These are phyloP conservation scores for Claviceps maximensis DNA, from an alignment of 2,329 filamentous ascomycete species.

Conservation along the genomic window DNA sequence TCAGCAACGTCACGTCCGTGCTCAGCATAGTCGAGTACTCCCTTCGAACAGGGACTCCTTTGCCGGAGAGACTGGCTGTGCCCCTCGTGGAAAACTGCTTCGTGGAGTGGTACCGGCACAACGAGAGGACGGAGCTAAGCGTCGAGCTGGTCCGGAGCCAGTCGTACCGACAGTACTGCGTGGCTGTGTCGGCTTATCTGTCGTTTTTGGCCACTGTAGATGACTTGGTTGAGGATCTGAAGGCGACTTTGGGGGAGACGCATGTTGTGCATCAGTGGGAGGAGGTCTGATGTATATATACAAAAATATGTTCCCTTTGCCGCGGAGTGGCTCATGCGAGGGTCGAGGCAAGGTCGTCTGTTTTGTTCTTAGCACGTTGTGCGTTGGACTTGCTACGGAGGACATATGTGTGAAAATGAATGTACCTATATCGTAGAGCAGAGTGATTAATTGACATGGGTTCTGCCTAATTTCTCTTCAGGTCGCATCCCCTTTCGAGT, in stretches of 20 bases:
- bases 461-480: too few species aligned
- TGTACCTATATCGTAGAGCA: too few species aligned
- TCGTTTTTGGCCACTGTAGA: constrained; percentile 29
- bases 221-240: constrained; percentile 30
- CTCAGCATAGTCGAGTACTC: constrained; percentile 32
- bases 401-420: too few species aligned
- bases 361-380: too few species aligned
- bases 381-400: too few species aligned
- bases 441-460: too few species aligned
- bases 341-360: too few species aligned
- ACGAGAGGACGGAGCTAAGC: constrained; percentile 16
- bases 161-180: constrained; percentile 31
- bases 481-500: too few species aligned
- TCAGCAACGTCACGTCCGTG: constrained; percentile 38
- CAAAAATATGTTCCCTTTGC: too few species aligned
- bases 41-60: constrained; percentile 31
- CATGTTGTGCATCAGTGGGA: constrained; percentile 20
- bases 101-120: constrained; percentile 12
- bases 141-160: constrained; percentile 24
- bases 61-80: constrained; percentile 33
- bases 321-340: too few species aligned
- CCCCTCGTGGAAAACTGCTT: constrained; percentile 27
- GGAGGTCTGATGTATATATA: too few species aligned
- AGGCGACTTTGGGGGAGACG: constrained; percentile 28
- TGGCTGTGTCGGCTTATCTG: constrained; percentile 30